A percentile compares a stretch with the other conserved stretches of the same genome.
These are phyloP conservation scores for Hortiboletus rubellus DNA, from an alignment of 1,284 basidiomycete species.

Conservation along the genomic window DNA sequence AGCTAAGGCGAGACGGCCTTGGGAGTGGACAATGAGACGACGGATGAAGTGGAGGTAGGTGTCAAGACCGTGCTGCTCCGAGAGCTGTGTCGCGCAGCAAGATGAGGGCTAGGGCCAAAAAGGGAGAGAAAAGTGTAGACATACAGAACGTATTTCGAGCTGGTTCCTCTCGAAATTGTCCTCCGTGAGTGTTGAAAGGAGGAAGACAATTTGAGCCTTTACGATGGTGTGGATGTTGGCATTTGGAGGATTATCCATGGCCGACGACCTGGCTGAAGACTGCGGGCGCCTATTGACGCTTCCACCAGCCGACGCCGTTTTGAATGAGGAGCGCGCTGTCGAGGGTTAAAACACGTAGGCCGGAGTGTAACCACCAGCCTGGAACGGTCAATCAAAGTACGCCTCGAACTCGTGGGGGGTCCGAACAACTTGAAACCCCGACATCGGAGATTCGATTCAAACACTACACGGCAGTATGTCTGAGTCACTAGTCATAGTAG, in stretches of 20 bases:
- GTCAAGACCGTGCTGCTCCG: constrained; percentile 91
- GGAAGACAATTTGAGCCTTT: constrained; percentile 90
- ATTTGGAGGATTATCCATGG: constrained; percentile 46
- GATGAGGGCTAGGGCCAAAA: constrained; percentile 20
- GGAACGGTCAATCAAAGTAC: constrained; percentile 27
- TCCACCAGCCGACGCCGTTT: constrained; percentile 76
- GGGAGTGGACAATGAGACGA: constrained; percentile 86
- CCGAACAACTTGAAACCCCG: constrained; percentile 23
- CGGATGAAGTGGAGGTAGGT: constrained; percentile 96
- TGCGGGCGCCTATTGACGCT: constrained; percentile 72
- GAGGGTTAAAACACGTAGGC: constrained; percentile 34
- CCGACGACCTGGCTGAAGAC: constrained; percentile 63
- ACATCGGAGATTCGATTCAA: constrained; percentile 20
- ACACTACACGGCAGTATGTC: background rate
- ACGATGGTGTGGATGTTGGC: constrained; percentile 73
- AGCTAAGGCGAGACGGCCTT: constrained; percentile 60
- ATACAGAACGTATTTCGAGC: constrained; percentile 85
- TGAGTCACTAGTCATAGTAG: too few relatives aligned
- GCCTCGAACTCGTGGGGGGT: constrained; percentile 15
- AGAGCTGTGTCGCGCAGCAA: constrained; percentile 59
- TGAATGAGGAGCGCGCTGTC: constrained; percentile 37
- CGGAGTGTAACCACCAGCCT: constrained; percentile 36
- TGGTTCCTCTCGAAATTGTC: constrained; percentile 93
- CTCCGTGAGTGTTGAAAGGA: constrained; percentile 90
- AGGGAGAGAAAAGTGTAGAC: constrained; percentile 8